phyloP scores from a whole-genome alignment of 352 stramenopile species.

The Globisporangium recalcitrans region DNA sequence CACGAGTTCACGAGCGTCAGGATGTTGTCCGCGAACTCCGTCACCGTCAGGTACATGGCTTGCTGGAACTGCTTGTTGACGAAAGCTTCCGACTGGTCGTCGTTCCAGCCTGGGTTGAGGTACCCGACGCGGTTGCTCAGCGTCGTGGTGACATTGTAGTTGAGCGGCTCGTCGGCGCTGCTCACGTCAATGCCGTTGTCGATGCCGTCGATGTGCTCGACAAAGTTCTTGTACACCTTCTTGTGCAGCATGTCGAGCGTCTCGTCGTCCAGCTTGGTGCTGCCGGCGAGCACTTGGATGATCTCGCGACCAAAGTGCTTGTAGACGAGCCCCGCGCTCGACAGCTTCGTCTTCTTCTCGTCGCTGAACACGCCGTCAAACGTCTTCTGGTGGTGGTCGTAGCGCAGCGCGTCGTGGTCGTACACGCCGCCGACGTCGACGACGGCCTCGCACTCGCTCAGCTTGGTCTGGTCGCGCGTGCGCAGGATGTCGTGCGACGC shows the following conservation, averaged over 20 bases:
- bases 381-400: constrained; percentile 98
- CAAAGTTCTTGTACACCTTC: constrained; percentile 95
- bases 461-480: constrained; percentile 85
- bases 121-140: constrained; percentile 86
- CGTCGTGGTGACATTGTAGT: constrained; percentile 75
- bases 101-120: constrained; percentile 97
- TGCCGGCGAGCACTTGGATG: constrained; percentile 68
- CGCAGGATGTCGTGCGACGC: constrained; percentile 72
- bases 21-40: constrained; percentile 93
- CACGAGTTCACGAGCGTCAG: constrained; percentile 90
- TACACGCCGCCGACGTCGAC: constrained; percentile 97
- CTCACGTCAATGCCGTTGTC: constrained; percentile 96
- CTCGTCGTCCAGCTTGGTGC: constrained; percentile 48
- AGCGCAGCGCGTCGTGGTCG: constrained; percentile 82
- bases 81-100: constrained; percentile 67
- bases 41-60: constrained; percentile 92
- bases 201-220: constrained; percentile 98
- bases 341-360: constrained; percentile 88
- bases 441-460: constrained; percentile 93
- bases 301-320: constrained; percentile 97
- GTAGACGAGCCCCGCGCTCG: constrained; percentile 96
- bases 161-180: constrained; percentile 37
- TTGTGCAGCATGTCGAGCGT: constrained; percentile 84
- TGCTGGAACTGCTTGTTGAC: constrained; percentile 93
- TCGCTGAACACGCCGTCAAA: constrained; percentile 84